These are phyloP conservation scores for Aspergillus taichungensis DNA, from an alignment of 495 filamentous ascomycete genomes.

Conservation along the genomic window DNA sequence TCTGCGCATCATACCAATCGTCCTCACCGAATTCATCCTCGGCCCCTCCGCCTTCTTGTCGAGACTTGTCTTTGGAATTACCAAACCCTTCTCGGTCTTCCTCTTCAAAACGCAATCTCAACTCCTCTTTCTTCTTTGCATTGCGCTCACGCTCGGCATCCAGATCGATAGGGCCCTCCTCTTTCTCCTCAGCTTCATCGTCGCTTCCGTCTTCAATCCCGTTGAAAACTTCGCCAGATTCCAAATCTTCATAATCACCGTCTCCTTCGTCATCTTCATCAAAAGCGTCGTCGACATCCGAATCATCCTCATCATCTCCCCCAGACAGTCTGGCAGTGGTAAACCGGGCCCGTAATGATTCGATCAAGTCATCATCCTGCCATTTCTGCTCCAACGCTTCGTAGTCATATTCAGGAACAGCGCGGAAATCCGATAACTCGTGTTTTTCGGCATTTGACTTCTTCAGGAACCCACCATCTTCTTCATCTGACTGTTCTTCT, in stretches of 20 bases:
- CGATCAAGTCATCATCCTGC: slow-evolving; percentile 67
- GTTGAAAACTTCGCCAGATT: slow-evolving; percentile 57
- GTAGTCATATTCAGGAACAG: slow-evolving; percentile 72
- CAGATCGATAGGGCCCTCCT: slow-evolving; percentile 39
- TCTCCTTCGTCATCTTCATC: slow-evolving; percentile 67
- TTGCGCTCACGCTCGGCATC: slow-evolving; percentile 87
- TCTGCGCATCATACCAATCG: slow-evolving; percentile 97
- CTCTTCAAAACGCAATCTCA: slow-evolving; percentile 90
- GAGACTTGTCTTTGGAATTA: slow-evolving; percentile 69
- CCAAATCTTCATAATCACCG: slow-evolving; percentile 83
- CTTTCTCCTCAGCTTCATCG: slow-evolving; percentile 20
- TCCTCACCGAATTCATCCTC: slow-evolving; percentile 87
- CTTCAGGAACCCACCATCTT: slow-evolving; percentile 78
- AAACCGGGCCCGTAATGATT: slow-evolving; percentile 65
- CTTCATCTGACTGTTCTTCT: slow-evolving; percentile 45
- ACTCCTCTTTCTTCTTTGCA: slow-evolving; percentile 84
- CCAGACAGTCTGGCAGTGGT: slow-evolving; percentile 54
- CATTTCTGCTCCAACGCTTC: slow-evolving; percentile 75
- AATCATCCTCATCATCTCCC: slow-evolving; percentile 36
- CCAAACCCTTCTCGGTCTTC: slow-evolving; percentile 90
- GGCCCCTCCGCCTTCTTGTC: slow-evolving; percentile 46
- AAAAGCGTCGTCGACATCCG: slow-evolving; percentile 34
- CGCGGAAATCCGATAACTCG: slow-evolving; percentile 63
- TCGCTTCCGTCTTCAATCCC: slow-evolving; percentile 35
- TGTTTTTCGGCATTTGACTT: slow-evolving; percentile 56